A percentile compares a stretch with the other conserved stretches of the same genome.
phyloP scores from a whole-genome alignment of 768 basidiomycete species.

The Gloeostereum incarnatum region DNA sequence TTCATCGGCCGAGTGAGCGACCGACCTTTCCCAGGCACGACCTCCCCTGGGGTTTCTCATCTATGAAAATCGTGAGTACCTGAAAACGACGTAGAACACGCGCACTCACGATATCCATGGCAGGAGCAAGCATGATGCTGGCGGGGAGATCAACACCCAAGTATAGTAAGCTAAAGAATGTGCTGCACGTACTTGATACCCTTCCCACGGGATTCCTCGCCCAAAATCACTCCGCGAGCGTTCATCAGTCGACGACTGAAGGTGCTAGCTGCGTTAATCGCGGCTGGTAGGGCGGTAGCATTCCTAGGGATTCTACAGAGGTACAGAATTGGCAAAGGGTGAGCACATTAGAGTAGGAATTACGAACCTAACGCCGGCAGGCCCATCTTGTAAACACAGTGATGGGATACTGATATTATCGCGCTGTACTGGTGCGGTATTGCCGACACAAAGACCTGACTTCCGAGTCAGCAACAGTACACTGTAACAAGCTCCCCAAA shows the following conservation, averaged over 20 bases:
- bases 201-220: slow-evolving; percentile 57
- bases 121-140: slow-evolving; percentile 41
- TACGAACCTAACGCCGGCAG: slow-evolving; percentile 23
- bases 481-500: not conserved
- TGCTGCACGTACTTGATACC: slow-evolving; percentile 34
- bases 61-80: slow-evolving; percentile 20
- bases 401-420: slow-evolving; percentile 23
- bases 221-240: slow-evolving; percentile 51
- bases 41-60: slow-evolving; percentile 45
- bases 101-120: slow-evolving; percentile 40
- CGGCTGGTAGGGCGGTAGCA: slow-evolving; percentile 47
- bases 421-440: not conserved
- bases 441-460: slow-evolving; percentile 2
- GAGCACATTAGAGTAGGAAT: not conserved
- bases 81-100: not conserved
- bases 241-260: slow-evolving; percentile 58
- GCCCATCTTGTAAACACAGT: slow-evolving; percentile 39
- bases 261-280: slow-evolving; percentile 41
- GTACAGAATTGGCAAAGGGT: not conserved
- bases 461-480: not conserved
- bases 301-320: slow-evolving; percentile 18
- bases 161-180: not conserved
- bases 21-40: slow-evolving; percentile 38
- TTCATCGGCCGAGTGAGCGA: not conserved
- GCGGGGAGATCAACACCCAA: not conserved